Base-by-base conservation (phyloP, 2,329 filamentous ascomycete species). In the Aspergillus viridinutans region DNA sequence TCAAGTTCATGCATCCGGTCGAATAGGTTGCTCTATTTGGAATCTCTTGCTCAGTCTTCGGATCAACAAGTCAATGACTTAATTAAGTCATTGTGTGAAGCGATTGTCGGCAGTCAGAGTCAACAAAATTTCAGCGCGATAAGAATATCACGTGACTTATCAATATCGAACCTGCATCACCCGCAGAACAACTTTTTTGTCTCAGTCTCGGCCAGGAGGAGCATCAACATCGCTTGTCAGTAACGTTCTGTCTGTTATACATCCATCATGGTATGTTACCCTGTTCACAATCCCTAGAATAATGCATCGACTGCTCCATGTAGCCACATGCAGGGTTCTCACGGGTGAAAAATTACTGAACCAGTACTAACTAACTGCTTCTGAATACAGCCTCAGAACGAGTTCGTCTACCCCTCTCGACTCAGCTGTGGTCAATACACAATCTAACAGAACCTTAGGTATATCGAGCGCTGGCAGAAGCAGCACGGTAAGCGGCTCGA, bases 391-490 rank as follows among this genome's bases (percentile, higher is more conserved):
- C 74, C 74, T 72, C 74, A 76, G 72, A 76, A 76, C 73, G 74
- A 76, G 74, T 76, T 69, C 68, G 73, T 74, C 62, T 52, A 52
- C 56, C 60, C 59, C 59, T 54, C 57, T 54, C 49, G 53, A 60
- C 52, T 53, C 50, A 55, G 43, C 56, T 53, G 56, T 56, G 53
- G 49, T 49, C 52, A 50, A 40, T 49, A 28, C 51, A 59, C 38
- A 51, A 26, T 66, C 61, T 55, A 54, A 45, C 51, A 26, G 48
- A 51, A 48, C 21, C 52, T 20, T 43, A 78, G 76, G 65, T 80
- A 89, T 73, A 90, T 90, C 78, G 90, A 94, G 76, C 83, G 89
- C 76, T 92, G 86, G 81, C 81, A 83, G 67, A 90, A 90, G 75
- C 82, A 81, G 63, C 81, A 84, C 66, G 81, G 81, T 60, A 79